A percentile compares a stretch with the other conserved stretches of the same genome.
Evolutionary conservation across 2,329 filamentous ascomycete genomes (phyloP).

Genomic region (Exutisphaerella laricina): DNA sequence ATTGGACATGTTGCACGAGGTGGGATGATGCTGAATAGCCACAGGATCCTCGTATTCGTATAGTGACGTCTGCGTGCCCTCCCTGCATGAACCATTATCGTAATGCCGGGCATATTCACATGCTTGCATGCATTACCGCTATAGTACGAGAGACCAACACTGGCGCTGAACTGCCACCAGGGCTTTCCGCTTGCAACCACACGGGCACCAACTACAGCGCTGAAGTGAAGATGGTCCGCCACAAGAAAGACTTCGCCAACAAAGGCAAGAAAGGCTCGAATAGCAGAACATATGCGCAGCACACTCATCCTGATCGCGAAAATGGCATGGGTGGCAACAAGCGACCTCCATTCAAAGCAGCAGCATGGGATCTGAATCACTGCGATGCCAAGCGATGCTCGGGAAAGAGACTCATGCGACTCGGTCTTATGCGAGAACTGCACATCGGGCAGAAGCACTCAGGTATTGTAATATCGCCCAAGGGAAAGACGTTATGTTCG

Average conservation of each 20-base stretch:
- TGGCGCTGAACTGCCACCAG: background rate
- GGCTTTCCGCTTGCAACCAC: background rate
- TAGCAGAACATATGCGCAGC: conserved; percentile 28
- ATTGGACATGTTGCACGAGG: too few species aligned
- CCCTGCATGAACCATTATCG: too few species aligned
- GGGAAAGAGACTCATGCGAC: conserved; percentile 86
- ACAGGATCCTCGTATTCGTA: too few species aligned
- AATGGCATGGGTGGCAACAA: conserved; percentile 24
- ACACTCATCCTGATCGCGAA: conserved; percentile 28
- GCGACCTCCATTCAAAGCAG: conserved; percentile 71
- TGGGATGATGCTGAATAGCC: too few species aligned
- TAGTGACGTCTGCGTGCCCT: too few species aligned
- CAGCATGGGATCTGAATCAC: conserved; percentile 96
- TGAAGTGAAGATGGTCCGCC: conserved; percentile 46
- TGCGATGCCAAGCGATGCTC: conserved; percentile 97
- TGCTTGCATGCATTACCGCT: too few species aligned
- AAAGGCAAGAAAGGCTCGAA: conserved; percentile 63
- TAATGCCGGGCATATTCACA: too few species aligned
- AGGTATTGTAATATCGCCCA: conserved; percentile 91
- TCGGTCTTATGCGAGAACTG: conserved; percentile 89
- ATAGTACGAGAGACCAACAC: background rate
- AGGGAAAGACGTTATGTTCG: conserved; percentile 79
- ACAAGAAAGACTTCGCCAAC: conserved; percentile 81
- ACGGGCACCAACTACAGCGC: too few species aligned
- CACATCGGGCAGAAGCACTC: conserved; percentile 86